These are phyloP conservation scores for Microcos paniculata DNA, from an alignment of 345 rosid species.

Conservation along the genomic window DNA sequence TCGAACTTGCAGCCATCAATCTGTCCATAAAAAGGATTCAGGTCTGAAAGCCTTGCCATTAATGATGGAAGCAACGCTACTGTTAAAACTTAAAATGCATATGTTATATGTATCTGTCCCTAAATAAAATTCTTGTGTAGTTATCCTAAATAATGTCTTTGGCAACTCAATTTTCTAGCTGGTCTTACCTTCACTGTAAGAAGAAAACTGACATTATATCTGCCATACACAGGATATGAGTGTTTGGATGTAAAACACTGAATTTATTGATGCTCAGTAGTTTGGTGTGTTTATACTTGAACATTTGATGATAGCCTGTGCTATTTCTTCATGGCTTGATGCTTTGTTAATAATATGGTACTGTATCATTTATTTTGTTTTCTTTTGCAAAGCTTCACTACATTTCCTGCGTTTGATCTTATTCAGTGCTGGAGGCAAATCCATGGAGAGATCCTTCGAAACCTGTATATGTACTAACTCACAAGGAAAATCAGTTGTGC, in stretches of 20 bases:
- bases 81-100: too few species aligned
- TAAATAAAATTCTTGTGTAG: too few species aligned
- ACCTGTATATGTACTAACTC: slow-evolving; percentile 85
- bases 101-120: too few species aligned
- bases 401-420: slow-evolving; percentile 11
- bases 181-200: too few species aligned
- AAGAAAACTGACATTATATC: background rate
- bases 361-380: background rate
- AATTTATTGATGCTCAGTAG: background rate
- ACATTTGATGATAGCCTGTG: background rate
- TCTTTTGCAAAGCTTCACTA: background rate
- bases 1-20: background rate
- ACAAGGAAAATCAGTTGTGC: slow-evolving; percentile 75
- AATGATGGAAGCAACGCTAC: too few species aligned
- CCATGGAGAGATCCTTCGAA: slow-evolving; percentile 93
- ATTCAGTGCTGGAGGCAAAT: slow-evolving; percentile 83
- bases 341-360: background rate
- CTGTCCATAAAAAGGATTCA: too few species aligned
- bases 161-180: too few species aligned
- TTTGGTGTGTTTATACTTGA: background rate
- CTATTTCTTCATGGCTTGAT: background rate
- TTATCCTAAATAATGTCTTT: too few species aligned
- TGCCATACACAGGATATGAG: background rate
- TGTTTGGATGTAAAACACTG: background rate
- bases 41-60: too few species aligned